These are phyloP conservation scores for Delphinella strobiligena DNA, from an alignment of 2,329 filamentous ascomycete genomes.

Conservation along the genomic window DNA sequence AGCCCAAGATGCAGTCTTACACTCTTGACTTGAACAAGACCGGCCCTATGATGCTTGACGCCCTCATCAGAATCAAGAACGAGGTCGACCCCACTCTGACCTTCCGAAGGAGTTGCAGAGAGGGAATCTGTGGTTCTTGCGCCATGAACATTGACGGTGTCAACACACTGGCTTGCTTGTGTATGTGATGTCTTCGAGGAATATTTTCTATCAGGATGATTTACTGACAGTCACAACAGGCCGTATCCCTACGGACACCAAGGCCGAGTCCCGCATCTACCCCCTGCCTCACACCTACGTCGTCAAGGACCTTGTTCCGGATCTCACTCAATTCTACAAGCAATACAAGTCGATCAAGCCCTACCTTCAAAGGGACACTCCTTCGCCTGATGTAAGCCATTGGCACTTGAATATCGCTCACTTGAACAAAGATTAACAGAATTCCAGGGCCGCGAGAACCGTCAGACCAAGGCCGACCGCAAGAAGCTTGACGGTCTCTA, in stretches of 20 bases:
- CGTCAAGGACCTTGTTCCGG: constrained; percentile 96
- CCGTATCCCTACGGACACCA: constrained; percentile 78
- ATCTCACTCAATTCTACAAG: constrained; percentile 98
- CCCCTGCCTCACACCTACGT: constrained; percentile 97
- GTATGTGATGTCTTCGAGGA: too few species aligned
- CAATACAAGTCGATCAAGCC: constrained; percentile 99
- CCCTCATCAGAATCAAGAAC: constrained; percentile 97
- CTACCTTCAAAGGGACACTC: constrained; percentile 84
- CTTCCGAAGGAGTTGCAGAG: constrained; percentile 89
- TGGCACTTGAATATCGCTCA: not conserved
- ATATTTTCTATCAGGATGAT: too few species aligned
- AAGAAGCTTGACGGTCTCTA: constrained; percentile 96
- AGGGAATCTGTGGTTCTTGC: constrained; percentile 97
- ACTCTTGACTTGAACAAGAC: constrained; percentile 97
- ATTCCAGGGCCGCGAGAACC: constrained; percentile 73
- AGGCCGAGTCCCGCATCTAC: constrained; percentile 84
- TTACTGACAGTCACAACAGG: constrained; percentile 39
- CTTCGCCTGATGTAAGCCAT: constrained; percentile 62
- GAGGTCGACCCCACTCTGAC: constrained; percentile 94
- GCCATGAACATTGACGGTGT: constrained; percentile 99
- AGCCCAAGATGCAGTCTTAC: constrained; percentile 93
- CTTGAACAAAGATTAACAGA: constrained; percentile 12
- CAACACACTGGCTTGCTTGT: constrained; percentile 94
- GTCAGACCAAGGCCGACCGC: constrained; percentile 82
- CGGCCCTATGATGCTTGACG: constrained; percentile 95